A percentile compares a stretch with the other conserved stretches of the same genome.
Evolutionary conservation across 805 yeast genomes (phyloP).

Genomic region (Kodamaea hsintzibuensis): DNA sequence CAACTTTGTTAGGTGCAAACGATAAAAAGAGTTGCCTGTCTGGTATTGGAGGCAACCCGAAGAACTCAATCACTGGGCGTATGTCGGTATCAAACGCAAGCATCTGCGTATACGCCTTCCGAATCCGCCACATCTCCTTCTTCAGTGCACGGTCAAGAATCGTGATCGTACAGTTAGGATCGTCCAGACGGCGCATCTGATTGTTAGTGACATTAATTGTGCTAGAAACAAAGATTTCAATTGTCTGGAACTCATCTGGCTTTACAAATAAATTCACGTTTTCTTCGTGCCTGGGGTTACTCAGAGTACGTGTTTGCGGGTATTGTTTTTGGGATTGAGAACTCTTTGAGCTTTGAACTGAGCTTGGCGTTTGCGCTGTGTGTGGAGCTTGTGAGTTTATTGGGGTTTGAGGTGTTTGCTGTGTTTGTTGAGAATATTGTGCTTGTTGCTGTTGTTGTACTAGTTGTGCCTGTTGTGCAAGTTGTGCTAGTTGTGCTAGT

Average conservation of each 20-base stretch:
- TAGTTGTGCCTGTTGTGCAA: no score
- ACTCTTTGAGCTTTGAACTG: not conserved
- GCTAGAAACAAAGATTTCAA: conserved; percentile 49
- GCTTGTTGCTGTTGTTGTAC: not conserved
- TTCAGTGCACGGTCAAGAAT: conserved; percentile 60
- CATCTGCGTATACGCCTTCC: conserved; percentile 64
- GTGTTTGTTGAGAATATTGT: not conserved
- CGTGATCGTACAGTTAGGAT: conserved; percentile 60
- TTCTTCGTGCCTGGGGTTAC: conserved; percentile 5
- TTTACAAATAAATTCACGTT: conserved; percentile 51
- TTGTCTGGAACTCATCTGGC: conserved; percentile 57
- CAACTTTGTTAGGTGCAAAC: conserved; percentile 65
- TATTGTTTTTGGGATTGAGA: not conserved
- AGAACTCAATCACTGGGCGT: conserved; percentile 49
- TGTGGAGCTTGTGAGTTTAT: not conserved
- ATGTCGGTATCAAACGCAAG: conserved; percentile 59
- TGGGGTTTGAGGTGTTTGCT: not conserved
- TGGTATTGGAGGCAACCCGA: conserved; percentile 65
- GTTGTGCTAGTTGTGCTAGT: not conserved
- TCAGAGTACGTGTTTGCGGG: not conserved
- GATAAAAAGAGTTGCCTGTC: conserved; percentile 58
- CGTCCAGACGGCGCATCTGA: conserved; percentile 50
- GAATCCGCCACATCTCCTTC: conserved; percentile 74
- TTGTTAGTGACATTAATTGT: conserved; percentile 39
- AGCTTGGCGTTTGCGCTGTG: not conserved